Evolutionary conservation across 2,329 filamentous ascomycete species (phyloP).

Genomic region (Talaromyces verruculosus): DNA sequence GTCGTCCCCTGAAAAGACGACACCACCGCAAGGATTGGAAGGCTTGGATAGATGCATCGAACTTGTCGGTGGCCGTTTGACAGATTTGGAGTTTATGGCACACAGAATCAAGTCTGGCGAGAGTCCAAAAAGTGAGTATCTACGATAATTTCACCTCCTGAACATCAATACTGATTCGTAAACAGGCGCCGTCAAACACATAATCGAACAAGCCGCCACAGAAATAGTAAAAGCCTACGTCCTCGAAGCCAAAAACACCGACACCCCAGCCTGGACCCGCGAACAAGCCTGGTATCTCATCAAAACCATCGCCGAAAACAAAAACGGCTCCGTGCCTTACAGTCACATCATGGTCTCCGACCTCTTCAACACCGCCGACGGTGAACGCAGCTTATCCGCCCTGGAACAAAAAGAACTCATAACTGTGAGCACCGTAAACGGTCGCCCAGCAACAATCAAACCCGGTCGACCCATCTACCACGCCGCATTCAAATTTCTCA

Average conservation of each 20-base stretch:
- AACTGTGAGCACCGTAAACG: conserved; percentile 68
- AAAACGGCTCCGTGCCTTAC: conserved; percentile 65
- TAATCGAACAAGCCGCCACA: conserved; percentile 81
- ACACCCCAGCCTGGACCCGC: conserved; percentile 63
- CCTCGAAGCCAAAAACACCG: conserved; percentile 55
- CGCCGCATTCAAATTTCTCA: conserved; percentile 73
- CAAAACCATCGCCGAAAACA: conserved; percentile 69
- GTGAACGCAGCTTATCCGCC: conserved; percentile 73
- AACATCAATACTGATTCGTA: background rate
- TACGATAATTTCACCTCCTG: background rate
- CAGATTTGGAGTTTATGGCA: conserved; percentile 91
- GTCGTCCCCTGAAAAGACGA: conserved; percentile 31
- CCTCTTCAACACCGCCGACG: conserved; percentile 66
- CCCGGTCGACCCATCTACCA: conserved; percentile 84
- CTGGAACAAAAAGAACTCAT: conserved; percentile 87
- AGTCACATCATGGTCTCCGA: conserved; percentile 79
- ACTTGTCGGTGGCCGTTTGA: conserved; percentile 84
- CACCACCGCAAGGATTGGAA: conserved; percentile 54
- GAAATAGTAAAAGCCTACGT: conserved; percentile 95
- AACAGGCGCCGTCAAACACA: conserved; percentile 74
- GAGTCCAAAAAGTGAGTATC: conserved; percentile 59
- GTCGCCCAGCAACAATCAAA: conserved; percentile 73
- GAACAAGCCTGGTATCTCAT: conserved; percentile 91
- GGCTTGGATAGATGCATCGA: conserved; percentile 81
- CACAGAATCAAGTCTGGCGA: conserved; percentile 85